Conservation (phyloP, 345 rosid species). For the Rhizophora mangle region DNA sequence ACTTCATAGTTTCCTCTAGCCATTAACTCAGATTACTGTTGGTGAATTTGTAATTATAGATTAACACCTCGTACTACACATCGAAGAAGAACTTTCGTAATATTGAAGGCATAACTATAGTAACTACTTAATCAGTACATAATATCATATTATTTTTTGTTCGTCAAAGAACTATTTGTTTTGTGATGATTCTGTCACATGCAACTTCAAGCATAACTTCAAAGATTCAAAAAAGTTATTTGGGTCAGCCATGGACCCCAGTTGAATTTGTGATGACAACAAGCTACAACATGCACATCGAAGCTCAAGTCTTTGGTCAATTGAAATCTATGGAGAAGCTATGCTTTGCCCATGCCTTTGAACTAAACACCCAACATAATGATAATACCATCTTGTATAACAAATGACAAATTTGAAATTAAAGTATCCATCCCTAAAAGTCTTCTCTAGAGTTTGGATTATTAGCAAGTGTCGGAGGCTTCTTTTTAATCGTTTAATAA, state of each 20-base stretch:
- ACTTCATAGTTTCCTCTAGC: too few relatives aligned
- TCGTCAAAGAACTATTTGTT: background rate
- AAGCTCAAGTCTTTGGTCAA: background rate
- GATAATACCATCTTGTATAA: slow-evolving; percentile 3
- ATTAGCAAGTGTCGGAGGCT: background rate
- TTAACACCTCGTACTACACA: too few relatives aligned
- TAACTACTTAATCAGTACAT: too few relatives aligned
- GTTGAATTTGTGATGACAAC: background rate
- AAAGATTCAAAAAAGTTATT: background rate
- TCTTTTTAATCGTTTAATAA: slow-evolving; percentile 11
- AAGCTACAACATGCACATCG: background rate
- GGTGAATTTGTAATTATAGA: too few relatives aligned
- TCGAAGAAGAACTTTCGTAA: too few relatives aligned
- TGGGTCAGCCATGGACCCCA: background rate
- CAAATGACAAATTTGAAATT: slow-evolving; percentile 16
- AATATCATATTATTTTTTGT: background rate
- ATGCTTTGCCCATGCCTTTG: background rate
- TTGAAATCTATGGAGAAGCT: background rate
- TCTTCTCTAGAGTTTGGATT: slow-evolving; percentile 18
- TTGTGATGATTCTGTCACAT: slow-evolving; percentile 3
- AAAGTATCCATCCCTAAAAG: slow-evolving; percentile 4
- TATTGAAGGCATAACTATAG: too few relatives aligned
- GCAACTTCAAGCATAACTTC: background rate
- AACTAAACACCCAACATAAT: slow-evolving; percentile 14
- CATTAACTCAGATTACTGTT: too few relatives aligned